Evolutionary conservation across 495 filamentous ascomycete species (phyloP).

Genomic region (Daldinia caldariorum): DNA sequence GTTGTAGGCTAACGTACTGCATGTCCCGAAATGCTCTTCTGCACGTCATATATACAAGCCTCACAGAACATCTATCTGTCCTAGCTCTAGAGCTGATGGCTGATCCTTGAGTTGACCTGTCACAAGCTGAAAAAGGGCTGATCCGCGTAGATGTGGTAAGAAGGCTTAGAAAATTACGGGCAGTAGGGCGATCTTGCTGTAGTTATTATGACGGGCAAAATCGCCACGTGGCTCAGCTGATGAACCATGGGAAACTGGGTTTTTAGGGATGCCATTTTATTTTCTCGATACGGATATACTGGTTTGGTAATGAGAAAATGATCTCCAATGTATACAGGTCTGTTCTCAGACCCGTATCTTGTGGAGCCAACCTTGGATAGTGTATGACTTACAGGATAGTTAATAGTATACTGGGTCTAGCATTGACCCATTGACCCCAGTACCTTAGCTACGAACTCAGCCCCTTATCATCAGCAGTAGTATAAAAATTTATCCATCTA

Average conservation of each 20-base stretch:
- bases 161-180: too few species aligned
- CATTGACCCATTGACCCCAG: background rate
- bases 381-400: background rate
- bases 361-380: background rate
- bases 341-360: background rate
- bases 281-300: background rate
- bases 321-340: background rate
- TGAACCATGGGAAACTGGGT: background rate
- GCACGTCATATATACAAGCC: too few species aligned
- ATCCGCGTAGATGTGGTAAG: too few species aligned
- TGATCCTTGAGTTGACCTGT: too few species aligned
- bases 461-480: too few species aligned
- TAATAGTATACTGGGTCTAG: background rate
- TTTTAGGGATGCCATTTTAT: background rate
- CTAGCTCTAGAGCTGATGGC: too few species aligned
- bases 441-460: background rate
- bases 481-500: background rate
- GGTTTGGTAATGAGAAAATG: background rate
- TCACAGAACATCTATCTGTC: too few species aligned
- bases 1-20: too few species aligned
- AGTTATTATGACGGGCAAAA: background rate
- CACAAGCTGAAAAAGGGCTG: too few species aligned
- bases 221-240: too few species aligned
- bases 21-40: too few species aligned
- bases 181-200: too few species aligned